Base-by-base conservation (phyloP, 257 asterid genomes). In the Solanum piurae region DNA sequence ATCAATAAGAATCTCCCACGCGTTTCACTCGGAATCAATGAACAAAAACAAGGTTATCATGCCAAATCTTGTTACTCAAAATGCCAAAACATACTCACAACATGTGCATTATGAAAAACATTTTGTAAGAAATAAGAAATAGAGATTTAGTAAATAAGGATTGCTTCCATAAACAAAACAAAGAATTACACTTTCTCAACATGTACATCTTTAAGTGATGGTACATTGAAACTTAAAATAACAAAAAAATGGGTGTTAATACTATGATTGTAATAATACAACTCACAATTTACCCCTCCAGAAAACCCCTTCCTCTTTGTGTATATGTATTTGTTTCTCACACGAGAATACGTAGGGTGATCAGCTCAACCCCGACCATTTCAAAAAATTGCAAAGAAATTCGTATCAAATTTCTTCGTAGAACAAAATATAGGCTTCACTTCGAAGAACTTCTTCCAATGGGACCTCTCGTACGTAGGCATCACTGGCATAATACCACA, bases 361-460 rank as follows among this genome's bases (percentile, higher is more conserved):
- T 82, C 44, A 49, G 27, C 21, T 49, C 7, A 82, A 29, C 91
- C 86, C 92, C 83, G 80, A 88, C 74, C 89, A 86, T 68, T 89
- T 86, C 71, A 87, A 89, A 88, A 16, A 16, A 46, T 86, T 83
- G 77, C 88, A 64, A 83, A 49, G 82, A 42, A 25, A 85, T 86
- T 83, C 42, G 23, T 88, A 72, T 94, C 95, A 95, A 89, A 88
- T 89, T 88, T 87, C 84, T 91, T 96, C 98, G 60, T 94, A 96
- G 90, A 96, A 95, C 93, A 96, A 92, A 83, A 96, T 92, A 90
- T 95, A 96, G 86, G 99, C 98, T 88, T 96, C 96, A 3, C 94
- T 87, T 12, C 89, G 90, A 75, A 94, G 90, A 88, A 94, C 99
- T 90, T 95, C 94, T 68, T 93, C 95, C 86, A 94, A 52, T 23